A percentile compares a stretch with the other conserved stretches of the same genome.
These are phyloP conservation scores for Tephrocybe sp. DNA, from an alignment of 768 basidiomycete genomes.

Conservation along the genomic window DNA sequence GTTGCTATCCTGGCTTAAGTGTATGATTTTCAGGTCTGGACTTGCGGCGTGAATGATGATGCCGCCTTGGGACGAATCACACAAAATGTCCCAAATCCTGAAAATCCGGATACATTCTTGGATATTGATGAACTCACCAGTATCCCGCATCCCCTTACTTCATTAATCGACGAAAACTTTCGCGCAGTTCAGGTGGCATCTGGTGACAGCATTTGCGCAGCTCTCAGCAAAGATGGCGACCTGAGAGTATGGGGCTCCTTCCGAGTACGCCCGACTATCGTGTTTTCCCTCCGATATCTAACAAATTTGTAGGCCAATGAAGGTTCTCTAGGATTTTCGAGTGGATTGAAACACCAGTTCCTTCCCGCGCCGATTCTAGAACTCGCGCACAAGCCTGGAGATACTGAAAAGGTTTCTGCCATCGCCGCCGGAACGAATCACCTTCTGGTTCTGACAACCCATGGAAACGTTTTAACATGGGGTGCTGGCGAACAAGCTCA, in stretches of 20 bases:
- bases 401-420: slow-evolving; percentile 69
- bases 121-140: slow-evolving; percentile 55
- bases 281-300: slow-evolving; percentile 3
- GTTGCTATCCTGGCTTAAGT: background rate
- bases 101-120: slow-evolving; percentile 57
- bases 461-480: slow-evolving; percentile 86
- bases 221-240: slow-evolving; percentile 76
- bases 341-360: slow-evolving; percentile 66
- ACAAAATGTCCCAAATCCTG: slow-evolving; percentile 56
- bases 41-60: slow-evolving; percentile 86
- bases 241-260: slow-evolving; percentile 89
- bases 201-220: slow-evolving; percentile 88
- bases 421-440: slow-evolving; percentile 88
- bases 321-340: slow-evolving; percentile 84
- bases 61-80: slow-evolving; percentile 85
- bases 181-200: slow-evolving; percentile 80
- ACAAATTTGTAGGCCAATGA: slow-evolving; percentile 56
- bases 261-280: slow-evolving; percentile 55
- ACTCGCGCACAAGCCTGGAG: slow-evolving; percentile 59
- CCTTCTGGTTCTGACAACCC: slow-evolving; percentile 83
- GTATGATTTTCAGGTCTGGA: slow-evolving; percentile 60
- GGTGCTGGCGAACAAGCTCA: slow-evolving; percentile 91
- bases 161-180: slow-evolving; percentile 77
- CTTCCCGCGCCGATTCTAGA: slow-evolving; percentile 60
- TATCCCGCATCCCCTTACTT: slow-evolving; percentile 64